phyloP scores from a whole-genome alignment of 768 basidiomycete species.

The Boletus tomentosulus region DNA sequence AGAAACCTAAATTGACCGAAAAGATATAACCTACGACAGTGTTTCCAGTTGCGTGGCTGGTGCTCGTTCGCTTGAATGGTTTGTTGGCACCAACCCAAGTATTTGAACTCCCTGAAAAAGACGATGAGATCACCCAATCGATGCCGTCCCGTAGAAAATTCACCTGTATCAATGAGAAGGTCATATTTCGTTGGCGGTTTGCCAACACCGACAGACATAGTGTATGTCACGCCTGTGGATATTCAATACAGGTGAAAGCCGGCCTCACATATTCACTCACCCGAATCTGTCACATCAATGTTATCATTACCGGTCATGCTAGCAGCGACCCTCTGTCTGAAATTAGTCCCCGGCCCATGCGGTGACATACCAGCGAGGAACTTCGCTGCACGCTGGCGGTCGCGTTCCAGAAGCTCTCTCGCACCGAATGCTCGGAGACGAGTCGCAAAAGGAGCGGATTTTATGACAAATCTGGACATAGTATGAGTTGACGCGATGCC shows the following conservation, averaged over 20 bases:
- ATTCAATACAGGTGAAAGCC: not conserved
- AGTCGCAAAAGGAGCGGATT: conserved; percentile 43
- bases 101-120: conserved; percentile 39
- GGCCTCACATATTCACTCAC: conserved; percentile 18
- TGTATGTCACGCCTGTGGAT: conserved; percentile 46
- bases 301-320: conserved; percentile 17
- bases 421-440: conserved; percentile 39
- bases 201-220: conserved; percentile 34
- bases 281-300: conserved; percentile 56
- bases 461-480: conserved; percentile 34
- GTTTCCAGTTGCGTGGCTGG: conserved; percentile 40
- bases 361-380: conserved; percentile 49
- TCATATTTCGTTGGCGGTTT: conserved; percentile 45
- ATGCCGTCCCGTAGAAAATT: conserved; percentile 2
- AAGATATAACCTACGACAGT: conserved; percentile 30
- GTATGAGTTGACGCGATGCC: not conserved
- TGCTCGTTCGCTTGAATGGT: conserved; percentile 42
- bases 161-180: conserved; percentile 58
- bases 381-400: conserved; percentile 54
- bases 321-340: conserved; percentile 6
- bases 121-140: not conserved
- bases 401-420: conserved; percentile 48
- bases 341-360: conserved; percentile 43
- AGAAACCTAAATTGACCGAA: not conserved
- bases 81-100: conserved; percentile 55